These are phyloP conservation scores for Aspergillus pseudotamarii DNA, from an alignment of 2,329 filamentous ascomycete genomes.

Conservation along the genomic window DNA sequence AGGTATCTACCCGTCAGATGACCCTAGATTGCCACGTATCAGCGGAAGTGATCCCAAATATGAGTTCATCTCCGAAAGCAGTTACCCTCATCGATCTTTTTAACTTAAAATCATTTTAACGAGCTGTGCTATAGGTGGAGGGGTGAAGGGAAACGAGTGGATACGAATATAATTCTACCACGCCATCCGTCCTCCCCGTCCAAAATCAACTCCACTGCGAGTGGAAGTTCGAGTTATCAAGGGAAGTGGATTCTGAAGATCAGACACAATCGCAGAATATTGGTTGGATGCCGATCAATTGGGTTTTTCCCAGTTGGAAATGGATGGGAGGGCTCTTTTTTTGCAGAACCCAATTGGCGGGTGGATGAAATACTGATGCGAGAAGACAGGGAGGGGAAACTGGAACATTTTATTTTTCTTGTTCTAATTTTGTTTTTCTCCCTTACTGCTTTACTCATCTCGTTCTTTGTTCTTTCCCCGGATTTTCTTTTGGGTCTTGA, in stretches of 20 bases:
- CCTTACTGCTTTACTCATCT: no score
- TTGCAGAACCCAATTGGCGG: slow-evolving; percentile 1
- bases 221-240: slow-evolving; percentile 1
- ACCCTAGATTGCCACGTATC: slow-evolving; percentile 2
- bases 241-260: slow-evolving; percentile 1
- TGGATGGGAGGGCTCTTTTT: background rate
- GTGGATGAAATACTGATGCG: background rate
- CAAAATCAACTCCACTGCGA: background rate
- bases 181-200: background rate
- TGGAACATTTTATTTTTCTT: no score
- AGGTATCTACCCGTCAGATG: background rate
- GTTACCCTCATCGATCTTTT: background rate
- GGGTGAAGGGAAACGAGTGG: background rate
- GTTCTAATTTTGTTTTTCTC: no score
- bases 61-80: slow-evolving; percentile 1
- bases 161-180: background rate
- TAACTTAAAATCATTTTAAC: background rate
- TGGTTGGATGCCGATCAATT: slow-evolving; percentile 8
- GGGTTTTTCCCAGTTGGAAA: background rate
- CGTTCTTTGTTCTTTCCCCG: background rate
- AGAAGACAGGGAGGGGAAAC: background rate
- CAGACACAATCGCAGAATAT: background rate
- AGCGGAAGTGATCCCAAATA: background rate
- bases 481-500: background rate
- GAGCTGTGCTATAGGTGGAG: background rate